Conservation (phyloP, 75 land plant species). For the Azolla pinnata region DNA sequence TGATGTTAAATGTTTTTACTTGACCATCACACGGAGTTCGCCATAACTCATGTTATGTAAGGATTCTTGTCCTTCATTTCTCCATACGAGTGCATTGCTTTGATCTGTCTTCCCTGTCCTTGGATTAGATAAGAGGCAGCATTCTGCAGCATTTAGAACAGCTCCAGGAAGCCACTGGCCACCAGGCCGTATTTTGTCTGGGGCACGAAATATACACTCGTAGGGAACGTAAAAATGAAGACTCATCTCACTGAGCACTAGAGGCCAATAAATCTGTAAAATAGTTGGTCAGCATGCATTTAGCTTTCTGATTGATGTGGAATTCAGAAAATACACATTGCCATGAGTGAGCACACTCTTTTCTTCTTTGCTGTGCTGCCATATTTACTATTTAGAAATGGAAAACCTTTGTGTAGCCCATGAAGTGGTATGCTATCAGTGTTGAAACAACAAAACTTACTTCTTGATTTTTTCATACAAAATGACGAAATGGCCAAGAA, state of each 20-base stretch:
- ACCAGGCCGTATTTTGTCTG: constrained; percentile 40
- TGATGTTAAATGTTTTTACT: constrained; percentile 41
- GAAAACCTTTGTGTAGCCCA: neutral
- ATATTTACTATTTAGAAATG: neutral
- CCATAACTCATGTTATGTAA: constrained; percentile 40
- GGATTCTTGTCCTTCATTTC: constrained; percentile 64
- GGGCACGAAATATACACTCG: constrained; percentile 47
- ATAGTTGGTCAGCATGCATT: no score
- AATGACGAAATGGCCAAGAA: no score
- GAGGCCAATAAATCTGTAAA: constrained; percentile 55
- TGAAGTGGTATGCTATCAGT: neutral
- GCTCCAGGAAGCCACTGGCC: constrained; percentile 91
- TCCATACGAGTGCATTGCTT: constrained; percentile 65
- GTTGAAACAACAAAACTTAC: neutral
- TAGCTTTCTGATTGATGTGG: no score
- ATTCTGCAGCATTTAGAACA: constrained; percentile 72
- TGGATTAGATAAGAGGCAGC: constrained; percentile 50
- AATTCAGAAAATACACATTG: no score
- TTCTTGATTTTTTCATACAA: neutral
- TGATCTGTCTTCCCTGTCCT: constrained; percentile 46
- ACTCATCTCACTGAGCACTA: constrained; percentile 55
- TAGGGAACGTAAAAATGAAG: constrained; percentile 45
- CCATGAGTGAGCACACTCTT: no score
- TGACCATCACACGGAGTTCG: constrained; percentile 71
- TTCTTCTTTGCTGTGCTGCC: no score